Evolutionary conservation across 345 rosid species (phyloP).

Genomic region (Physaria fendleri): DNA sequence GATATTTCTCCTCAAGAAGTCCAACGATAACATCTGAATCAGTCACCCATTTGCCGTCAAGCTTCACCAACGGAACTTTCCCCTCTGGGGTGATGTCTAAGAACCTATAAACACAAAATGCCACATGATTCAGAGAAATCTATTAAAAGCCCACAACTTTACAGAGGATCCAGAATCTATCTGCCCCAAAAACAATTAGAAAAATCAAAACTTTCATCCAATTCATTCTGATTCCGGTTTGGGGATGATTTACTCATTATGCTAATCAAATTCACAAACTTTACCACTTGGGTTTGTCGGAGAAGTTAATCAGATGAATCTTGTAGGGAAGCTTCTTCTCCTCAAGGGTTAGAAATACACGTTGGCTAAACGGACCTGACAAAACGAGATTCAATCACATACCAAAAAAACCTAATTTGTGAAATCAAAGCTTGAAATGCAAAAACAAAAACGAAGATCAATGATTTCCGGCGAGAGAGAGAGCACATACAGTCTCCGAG

Average conservation of each 20-base stretch:
- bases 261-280: constrained; percentile 40
- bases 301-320: constrained; percentile 40
- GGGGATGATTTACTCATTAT: background rate
- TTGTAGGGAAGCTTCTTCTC: constrained; percentile 78
- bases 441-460: background rate
- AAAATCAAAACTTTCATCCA: background rate
- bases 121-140: background rate
- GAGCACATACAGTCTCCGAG: constrained; percentile 66
- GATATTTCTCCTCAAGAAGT: constrained; percentile 70
- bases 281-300: constrained; percentile 74
- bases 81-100: constrained; percentile 71
- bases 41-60: constrained; percentile 78
- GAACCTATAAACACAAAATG: constrained; percentile 43
- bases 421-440: background rate
- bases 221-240: too few species aligned
- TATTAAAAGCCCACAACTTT: background rate
- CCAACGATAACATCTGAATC: constrained; percentile 83
- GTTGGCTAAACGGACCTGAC: constrained; percentile 75
- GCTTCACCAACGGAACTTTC: constrained; percentile 66
- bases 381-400: constrained; percentile 10
- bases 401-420: background rate
- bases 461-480: background rate
- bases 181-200: background rate
- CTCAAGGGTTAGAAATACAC: constrained; percentile 66
- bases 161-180: background rate